Conservation (phyloP, 2,329 filamentous ascomycete species). For the Uncinocarpus reesii region DNA sequence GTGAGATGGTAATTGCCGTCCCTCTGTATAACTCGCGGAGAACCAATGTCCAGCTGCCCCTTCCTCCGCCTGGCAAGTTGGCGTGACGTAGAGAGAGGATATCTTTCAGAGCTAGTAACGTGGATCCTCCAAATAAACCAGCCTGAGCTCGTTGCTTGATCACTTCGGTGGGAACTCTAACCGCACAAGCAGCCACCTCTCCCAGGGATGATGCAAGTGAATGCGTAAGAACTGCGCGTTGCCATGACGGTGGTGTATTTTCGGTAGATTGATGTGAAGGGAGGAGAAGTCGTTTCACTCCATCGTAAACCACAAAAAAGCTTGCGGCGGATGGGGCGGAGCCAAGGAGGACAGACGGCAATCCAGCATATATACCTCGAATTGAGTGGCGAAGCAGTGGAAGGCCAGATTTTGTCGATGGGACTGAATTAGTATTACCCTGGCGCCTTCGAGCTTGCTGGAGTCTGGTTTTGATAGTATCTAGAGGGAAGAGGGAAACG, state of each 20-base stretch:
- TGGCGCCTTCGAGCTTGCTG: conserved; percentile 53
- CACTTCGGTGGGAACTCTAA: conserved; percentile 90
- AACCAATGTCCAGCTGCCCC: conserved; percentile 45
- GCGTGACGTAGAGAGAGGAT: conserved; percentile 50
- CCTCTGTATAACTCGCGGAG: conserved; percentile 82
- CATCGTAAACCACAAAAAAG: conserved; percentile 94
- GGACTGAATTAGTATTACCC: conserved; percentile 56
- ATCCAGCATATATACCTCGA: conserved; percentile 81
- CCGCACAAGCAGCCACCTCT: conserved; percentile 82
- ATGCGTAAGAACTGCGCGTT: conserved; percentile 46
- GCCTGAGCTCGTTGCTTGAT: conserved; percentile 96
- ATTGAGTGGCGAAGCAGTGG: conserved; percentile 62
- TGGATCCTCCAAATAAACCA: conserved; percentile 63
- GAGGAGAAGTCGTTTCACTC: conserved; percentile 50
- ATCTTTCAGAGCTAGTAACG: conserved; percentile 54
- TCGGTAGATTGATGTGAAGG: conserved; percentile 20
- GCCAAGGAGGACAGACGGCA: conserved; percentile 80
- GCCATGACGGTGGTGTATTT: conserved; percentile 26
- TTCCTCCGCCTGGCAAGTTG: conserved; percentile 13
- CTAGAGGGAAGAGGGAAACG: conserved; percentile 91
- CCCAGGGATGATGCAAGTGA: conserved; percentile 79
- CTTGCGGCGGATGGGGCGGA: conserved; percentile 88
- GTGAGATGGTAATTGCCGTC: conserved; percentile 82
- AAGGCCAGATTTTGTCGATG: conserved; percentile 47
- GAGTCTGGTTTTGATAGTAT: conserved; percentile 95